Conservation (phyloP, 345 rosid genomes). For the Eucalyptus cloeziana region DNA sequence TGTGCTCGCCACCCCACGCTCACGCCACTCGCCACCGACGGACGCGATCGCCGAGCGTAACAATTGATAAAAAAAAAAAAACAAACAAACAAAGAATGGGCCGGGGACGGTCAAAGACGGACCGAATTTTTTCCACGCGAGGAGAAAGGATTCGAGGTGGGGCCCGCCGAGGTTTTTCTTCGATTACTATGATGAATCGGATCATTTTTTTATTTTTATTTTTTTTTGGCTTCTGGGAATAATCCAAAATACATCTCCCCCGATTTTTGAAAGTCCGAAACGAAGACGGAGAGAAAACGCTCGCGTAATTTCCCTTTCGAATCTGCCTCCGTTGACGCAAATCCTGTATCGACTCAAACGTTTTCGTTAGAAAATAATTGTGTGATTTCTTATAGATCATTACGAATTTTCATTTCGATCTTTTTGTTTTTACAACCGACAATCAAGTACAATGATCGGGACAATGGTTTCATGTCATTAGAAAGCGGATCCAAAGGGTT, state of each 20-base stretch:
- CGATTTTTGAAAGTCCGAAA: background rate
- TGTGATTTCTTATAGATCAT: accelerated
- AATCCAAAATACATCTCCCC: background rate
- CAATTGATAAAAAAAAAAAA: too few species aligned
- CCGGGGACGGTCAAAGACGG: background rate
- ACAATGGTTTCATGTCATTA: too few species aligned
- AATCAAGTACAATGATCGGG: too few species aligned
- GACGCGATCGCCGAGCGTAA: background rate
- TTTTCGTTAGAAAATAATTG: background rate
- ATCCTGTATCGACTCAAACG: accelerated
- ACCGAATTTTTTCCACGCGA: background rate
- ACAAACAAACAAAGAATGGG: background rate
- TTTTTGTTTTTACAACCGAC: accelerated
- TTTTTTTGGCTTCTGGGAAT: background rate
- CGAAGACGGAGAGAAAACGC: background rate
- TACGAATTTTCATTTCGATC: too few species aligned
- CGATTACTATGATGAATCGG: background rate
- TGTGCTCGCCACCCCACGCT: background rate
- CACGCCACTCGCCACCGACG: background rate
- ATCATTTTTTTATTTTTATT: background rate
- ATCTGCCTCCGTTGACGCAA: background rate
- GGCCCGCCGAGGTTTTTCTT: background rate
- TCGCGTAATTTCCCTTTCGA: background rate
- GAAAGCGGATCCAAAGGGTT: too few species aligned
- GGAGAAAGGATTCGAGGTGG: background rate